A percentile compares a stretch with the other conserved stretches of the same genome.
These are phyloP conservation scores for Glutinoglossum americanum DNA, from an alignment of 495 filamentous ascomycete genomes.

Conservation along the genomic window DNA sequence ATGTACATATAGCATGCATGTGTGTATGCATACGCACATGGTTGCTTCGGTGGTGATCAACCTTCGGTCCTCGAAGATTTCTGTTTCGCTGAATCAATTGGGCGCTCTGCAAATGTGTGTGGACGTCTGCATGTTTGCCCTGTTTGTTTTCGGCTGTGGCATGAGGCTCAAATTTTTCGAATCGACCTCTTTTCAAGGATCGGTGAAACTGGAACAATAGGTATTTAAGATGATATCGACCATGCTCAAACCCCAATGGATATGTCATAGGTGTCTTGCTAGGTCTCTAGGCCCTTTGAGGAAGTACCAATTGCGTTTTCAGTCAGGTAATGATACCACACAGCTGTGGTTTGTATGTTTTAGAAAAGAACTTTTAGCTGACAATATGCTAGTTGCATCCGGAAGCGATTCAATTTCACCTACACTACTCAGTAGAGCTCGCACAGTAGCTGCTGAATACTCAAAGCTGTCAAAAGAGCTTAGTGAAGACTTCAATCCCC, in stretches of 20 bases:
- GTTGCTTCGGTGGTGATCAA: background rate
- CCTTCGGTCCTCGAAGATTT: background rate
- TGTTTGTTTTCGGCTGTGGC: background rate
- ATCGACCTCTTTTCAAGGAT: too few relatives aligned
- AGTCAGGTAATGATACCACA: background rate
- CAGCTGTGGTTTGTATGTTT: background rate
- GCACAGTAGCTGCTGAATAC: slow-evolving; percentile 43
- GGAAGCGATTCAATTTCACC: slow-evolving; percentile 24
- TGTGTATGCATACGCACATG: background rate
- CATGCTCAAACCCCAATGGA: background rate
- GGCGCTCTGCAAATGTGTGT: background rate
- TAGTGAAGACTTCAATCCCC: slow-evolving; percentile 42
- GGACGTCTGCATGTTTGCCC: background rate
- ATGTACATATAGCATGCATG: background rate
- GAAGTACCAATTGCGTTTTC: background rate
- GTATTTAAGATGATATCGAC: background rate
- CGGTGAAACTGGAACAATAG: too few relatives aligned
- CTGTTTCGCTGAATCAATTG: background rate
- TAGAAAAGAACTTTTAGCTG: background rate
- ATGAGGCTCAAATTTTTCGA: background rate
- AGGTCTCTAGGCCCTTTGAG: background rate
- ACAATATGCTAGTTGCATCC: background rate
- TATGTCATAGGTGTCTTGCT: background rate
- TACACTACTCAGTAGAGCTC: slow-evolving; percentile 40
- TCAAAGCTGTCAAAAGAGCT: slow-evolving; percentile 34